Evolutionary conservation across 129 eudicot species (phyloP).

Genomic region (Escallonia herrerae): DNA sequence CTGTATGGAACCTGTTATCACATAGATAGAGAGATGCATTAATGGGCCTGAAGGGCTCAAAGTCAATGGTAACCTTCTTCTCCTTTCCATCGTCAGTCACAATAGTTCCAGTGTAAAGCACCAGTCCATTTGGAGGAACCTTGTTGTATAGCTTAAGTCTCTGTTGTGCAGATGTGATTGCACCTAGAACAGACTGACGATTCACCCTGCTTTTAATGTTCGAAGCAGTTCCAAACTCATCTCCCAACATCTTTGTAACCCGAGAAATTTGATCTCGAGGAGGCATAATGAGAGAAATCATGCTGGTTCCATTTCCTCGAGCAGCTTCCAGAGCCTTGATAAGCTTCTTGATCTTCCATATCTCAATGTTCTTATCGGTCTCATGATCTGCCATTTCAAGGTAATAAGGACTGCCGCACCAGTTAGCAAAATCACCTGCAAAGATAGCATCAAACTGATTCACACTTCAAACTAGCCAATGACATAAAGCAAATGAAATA

Average conservation of each 20-base stretch:
- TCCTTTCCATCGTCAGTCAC: slow-evolving; percentile 40
- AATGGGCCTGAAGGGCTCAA: slow-evolving; percentile 35
- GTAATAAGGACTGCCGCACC: slow-evolving; percentile 1
- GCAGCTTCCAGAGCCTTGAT: slow-evolving; percentile 38
- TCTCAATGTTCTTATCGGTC: slow-evolving; percentile 31
- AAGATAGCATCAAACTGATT: background rate
- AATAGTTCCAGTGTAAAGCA: slow-evolving; percentile 34
- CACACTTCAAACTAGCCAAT: too few species aligned
- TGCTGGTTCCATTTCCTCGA: slow-evolving; percentile 43
- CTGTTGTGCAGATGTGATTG: slow-evolving; percentile 40
- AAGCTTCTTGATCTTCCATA: slow-evolving; percentile 38
- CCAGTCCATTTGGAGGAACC: slow-evolving; percentile 40
- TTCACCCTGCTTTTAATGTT: slow-evolving; percentile 40
- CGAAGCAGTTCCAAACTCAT: slow-evolving; percentile 37
- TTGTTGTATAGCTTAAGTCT: slow-evolving; percentile 32
- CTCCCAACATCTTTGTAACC: slow-evolving; percentile 37
- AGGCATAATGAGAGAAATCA: slow-evolving; percentile 41
- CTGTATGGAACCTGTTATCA: slow-evolving; percentile 41
- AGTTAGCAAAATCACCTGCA: slow-evolving; percentile 8
- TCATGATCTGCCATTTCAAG: slow-evolving; percentile 25
- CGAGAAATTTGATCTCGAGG: slow-evolving; percentile 41
- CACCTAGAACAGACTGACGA: slow-evolving; percentile 39
- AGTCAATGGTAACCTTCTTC: slow-evolving; percentile 33
- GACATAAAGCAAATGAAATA: too few species aligned
- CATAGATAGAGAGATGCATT: slow-evolving; percentile 37